Evolutionary conservation across 1,284 basidiomycete genomes (phyloP), one percentile per base, ranked within the genome.

Genomic region (Leccinum subrobustum): DNA sequence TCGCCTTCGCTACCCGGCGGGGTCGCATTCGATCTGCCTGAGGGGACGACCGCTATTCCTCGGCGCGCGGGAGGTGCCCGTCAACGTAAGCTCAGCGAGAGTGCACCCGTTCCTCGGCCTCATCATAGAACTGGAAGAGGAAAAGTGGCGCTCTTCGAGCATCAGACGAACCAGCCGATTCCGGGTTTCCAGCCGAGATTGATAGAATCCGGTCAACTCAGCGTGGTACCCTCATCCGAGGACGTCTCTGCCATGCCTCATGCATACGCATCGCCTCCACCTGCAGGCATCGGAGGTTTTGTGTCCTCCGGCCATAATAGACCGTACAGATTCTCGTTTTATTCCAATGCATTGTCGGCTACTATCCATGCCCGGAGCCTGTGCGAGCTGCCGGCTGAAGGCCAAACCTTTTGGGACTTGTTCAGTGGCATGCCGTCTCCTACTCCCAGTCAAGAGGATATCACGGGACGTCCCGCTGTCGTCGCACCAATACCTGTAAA

Each of bases 261-360:
- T n/a, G 60, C 57, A 55, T 66, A 66, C 52, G 20, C 52, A 18
- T 23, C 65, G 7, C 60, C 61, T 18, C 64, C 61, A 57, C 44
- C 58, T 25, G 59, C 58, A 1, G 64, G 56, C 33, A 25, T 71
- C 27, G 58, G 65, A 29, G 78, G 78, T 3, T 77, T 83, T 39
- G 71, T 80, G 33, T 75, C 81, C 65, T 75, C 80, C 2, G 90
- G 91, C 0, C 89, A 95, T 71, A 93, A 95, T 68, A 81, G 93
- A 71, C 96, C 96, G 6, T 99, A 98, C 73, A 86, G 97, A 35
- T 99, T 99, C 78, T 98, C 96, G 0, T 99, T 99, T 79, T 99
- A 99, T 77, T 98, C 95, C 16, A 99, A 98, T 71, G 84, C 92
- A 1, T 80, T 98, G 53, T 88, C 91, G 2, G 91, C 93, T 0